Percentiles rank a stretch among this genome's conserved stretches.
Conservation (phyloP, 2,329 filamentous ascomycete species). For the Zymoseptoria tritici region DNA sequence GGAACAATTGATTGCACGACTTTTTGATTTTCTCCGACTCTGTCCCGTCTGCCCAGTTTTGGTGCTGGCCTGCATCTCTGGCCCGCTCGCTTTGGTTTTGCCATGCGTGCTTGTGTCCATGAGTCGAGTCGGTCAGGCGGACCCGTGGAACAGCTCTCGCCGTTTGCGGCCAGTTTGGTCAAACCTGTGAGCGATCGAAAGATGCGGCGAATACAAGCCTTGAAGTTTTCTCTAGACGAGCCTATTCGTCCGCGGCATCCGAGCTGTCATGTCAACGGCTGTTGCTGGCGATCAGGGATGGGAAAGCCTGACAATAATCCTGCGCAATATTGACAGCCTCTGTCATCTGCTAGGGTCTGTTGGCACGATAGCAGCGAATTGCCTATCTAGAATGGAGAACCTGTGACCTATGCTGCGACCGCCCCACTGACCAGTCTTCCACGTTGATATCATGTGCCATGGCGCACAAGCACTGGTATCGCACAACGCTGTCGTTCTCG, state of each 20-base stretch:
- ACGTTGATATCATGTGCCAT: conserved; percentile 9
- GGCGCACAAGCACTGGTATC: conserved; percentile 6
- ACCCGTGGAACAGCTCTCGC: background rate
- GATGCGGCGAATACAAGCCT: background rate
- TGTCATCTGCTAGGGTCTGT: conserved; percentile 1
- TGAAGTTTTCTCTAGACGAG: background rate
- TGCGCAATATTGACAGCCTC: background rate
- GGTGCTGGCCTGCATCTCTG: background rate
- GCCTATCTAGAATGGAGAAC: conserved; percentile 5
- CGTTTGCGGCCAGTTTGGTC: background rate
- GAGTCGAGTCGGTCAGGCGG: background rate
- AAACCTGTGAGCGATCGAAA: background rate
- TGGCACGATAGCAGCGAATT: conserved; percentile 8
- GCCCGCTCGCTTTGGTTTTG: background rate
- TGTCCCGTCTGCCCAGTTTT: background rate
- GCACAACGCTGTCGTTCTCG: conserved; percentile 16
- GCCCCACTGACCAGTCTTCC: background rate
- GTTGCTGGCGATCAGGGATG: background rate
- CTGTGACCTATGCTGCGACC: conserved; percentile 8
- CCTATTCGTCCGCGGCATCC: background rate
- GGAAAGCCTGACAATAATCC: background rate
- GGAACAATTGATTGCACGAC: conserved; percentile 6
- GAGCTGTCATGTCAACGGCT: background rate
- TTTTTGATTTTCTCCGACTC: background rate
- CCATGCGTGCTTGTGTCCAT: background rate